Conservation (phyloP, 2,329 filamentous ascomycete species). For the Didymella keratinophila region DNA sequence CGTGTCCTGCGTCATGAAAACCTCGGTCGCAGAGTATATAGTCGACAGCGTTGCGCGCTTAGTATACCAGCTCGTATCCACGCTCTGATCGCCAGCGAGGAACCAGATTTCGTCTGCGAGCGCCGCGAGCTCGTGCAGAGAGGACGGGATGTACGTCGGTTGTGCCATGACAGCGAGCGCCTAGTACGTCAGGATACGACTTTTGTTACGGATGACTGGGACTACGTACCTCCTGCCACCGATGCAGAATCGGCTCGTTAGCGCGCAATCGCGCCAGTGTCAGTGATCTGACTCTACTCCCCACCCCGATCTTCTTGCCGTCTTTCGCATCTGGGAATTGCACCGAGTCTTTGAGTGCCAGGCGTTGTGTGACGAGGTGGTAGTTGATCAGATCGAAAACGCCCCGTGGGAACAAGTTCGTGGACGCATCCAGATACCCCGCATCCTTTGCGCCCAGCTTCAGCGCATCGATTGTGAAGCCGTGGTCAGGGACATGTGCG, state of each 20-base stretch:
- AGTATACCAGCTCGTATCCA: constrained; percentile 90
- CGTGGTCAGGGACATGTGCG: constrained; percentile 77
- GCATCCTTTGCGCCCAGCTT: constrained; percentile 81
- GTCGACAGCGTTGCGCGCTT: constrained; percentile 69
- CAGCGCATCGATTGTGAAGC: constrained; percentile 80
- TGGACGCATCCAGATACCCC: constrained; percentile 85
- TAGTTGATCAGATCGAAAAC: constrained; percentile 83
- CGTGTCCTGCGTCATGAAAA: constrained; percentile 92
- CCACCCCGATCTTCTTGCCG: constrained; percentile 57
- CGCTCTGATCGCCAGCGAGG: constrained; percentile 79
- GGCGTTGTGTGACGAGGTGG: constrained; percentile 73
- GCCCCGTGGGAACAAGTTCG: constrained; percentile 80
- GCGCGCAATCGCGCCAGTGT: constrained; percentile 79
- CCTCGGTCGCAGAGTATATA: constrained; percentile 76
- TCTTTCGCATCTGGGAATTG: constrained; percentile 52
- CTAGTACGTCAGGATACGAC: constrained; percentile 53
- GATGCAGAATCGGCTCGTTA: constrained; percentile 74
- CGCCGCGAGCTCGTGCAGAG: constrained; percentile 78
- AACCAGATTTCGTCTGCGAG: constrained; percentile 94
- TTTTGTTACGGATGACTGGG: not conserved
- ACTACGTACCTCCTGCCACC: constrained; percentile 81
- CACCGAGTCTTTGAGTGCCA: constrained; percentile 61
- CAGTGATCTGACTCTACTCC: constrained; percentile 72
- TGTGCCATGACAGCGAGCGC: constrained; percentile 91
- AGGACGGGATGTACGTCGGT: constrained; percentile 76